Evolutionary conservation across 257 asterid species (phyloP).

Genomic region (Forsythia viridissima): DNA sequence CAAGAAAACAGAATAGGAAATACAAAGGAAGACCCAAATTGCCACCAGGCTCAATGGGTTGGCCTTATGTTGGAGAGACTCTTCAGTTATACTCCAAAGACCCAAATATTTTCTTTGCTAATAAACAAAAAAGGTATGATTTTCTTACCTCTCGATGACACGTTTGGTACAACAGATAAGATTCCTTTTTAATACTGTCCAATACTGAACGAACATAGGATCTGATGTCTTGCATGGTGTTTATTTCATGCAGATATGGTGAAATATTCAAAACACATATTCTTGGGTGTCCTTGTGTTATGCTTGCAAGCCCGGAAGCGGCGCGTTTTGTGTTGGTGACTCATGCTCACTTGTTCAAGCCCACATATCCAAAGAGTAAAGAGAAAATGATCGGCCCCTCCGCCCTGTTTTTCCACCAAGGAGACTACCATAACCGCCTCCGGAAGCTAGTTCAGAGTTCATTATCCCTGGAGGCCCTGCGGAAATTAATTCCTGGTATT

Average conservation of each 20-base stretch:
- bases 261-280: slow-evolving; percentile 74
- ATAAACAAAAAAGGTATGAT: slow-evolving; percentile 54
- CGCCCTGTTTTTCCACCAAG: slow-evolving; percentile 80
- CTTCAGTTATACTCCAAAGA: slow-evolving; percentile 70
- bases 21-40: slow-evolving; percentile 27
- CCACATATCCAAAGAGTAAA: slow-evolving; percentile 82
- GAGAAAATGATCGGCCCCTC: slow-evolving; percentile 79
- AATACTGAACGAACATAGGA: not conserved
- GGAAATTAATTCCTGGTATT: slow-evolving; percentile 45
- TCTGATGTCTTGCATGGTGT: not conserved
- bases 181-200: slow-evolving; percentile 3
- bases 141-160: not conserved
- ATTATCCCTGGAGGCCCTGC: slow-evolving; percentile 48
- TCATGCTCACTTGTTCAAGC: slow-evolving; percentile 64
- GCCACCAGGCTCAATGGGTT: slow-evolving; percentile 91
- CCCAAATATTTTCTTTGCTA: slow-evolving; percentile 61
- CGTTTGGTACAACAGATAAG: not conserved
- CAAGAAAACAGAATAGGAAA: slow-evolving; percentile 30
- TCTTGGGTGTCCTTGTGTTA: slow-evolving; percentile 80
- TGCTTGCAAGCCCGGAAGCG: slow-evolving; percentile 85
- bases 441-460: slow-evolving; percentile 62
- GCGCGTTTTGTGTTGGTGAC: slow-evolving; percentile 65
- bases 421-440: slow-evolving; percentile 52
- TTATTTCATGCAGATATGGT: slow-evolving; percentile 54
- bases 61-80: slow-evolving; percentile 76